Evolutionary conservation across 768 basidiomycete species (phyloP).

Genomic region (Tulasnella sp.): DNA sequence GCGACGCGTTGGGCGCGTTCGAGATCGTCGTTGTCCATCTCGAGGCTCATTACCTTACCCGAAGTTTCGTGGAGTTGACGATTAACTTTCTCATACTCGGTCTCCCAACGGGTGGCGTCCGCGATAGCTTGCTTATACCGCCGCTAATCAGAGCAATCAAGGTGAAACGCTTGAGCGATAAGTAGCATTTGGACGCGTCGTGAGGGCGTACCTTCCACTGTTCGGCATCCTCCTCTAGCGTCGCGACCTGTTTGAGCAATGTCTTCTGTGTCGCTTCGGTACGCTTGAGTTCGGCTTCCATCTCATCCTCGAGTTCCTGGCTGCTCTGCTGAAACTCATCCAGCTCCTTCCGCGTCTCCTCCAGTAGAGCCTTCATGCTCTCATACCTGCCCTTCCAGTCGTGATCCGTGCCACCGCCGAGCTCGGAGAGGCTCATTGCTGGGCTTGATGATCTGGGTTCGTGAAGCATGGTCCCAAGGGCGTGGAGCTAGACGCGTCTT

Average conservation of each 20-base stretch:
- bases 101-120: constrained; percentile 31
- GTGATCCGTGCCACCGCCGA: not conserved
- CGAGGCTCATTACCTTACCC: constrained; percentile 24
- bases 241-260: constrained; percentile 12
- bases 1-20: constrained; percentile 34
- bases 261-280: constrained; percentile 24
- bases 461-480: too few relatives aligned
- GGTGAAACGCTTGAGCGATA: too few relatives aligned
- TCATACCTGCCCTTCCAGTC: constrained; percentile 20
- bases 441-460: too few relatives aligned
- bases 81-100: constrained; percentile 23
- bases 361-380: constrained; percentile 20
- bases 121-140: constrained; percentile 24
- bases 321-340: constrained; percentile 24
- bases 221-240: constrained; percentile 21
- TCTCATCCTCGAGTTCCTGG: constrained; percentile 29
- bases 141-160: not conserved
- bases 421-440: too few relatives aligned
- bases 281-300: constrained; percentile 32
- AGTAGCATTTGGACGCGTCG: too few relatives aligned
- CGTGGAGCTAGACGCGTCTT: not conserved
- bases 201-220: constrained; percentile 28
- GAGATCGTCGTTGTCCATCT: constrained; percentile 38
- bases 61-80: too few relatives aligned
- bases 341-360: constrained; percentile 22